Conservation (phyloP, 2,329 filamentous ascomycete species). For the Cadophora malorum region DNA sequence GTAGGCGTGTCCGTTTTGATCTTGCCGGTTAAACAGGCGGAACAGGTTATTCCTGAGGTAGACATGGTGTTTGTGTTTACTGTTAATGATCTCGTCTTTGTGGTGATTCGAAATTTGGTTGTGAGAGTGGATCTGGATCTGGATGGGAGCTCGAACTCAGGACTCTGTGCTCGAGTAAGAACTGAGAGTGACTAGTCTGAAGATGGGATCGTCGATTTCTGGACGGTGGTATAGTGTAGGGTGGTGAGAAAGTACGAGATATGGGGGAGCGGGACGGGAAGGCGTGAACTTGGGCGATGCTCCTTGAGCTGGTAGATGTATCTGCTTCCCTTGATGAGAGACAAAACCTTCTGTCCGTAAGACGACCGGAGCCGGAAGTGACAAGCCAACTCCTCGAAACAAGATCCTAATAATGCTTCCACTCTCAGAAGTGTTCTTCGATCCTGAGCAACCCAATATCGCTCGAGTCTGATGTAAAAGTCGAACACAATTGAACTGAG, state of each 20-base stretch:
- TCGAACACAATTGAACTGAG: neutral
- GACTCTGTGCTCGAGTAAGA: neutral
- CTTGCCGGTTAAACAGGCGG: neutral
- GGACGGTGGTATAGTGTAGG: neutral
- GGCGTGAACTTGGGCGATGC: neutral
- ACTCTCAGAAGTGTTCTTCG: neutral
- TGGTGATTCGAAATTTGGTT: neutral
- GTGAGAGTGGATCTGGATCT: too few species aligned
- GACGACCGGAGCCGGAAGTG: too few species aligned
- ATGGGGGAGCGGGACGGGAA: neutral
- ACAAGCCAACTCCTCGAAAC: too few species aligned
- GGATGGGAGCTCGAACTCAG: neutral
- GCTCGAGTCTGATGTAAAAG: neutral
- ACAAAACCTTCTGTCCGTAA: too few species aligned
- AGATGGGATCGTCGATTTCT: neutral
- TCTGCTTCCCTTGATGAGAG: too few species aligned
- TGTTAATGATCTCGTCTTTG: neutral
- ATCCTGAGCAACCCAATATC: neutral
- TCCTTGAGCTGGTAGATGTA: neutral
- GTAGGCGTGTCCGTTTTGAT: neutral
- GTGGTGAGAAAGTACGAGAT: neutral
- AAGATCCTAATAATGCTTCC: too few species aligned
- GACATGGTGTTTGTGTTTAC: constrained; percentile 1
- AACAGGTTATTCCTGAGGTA: constrained; percentile 3
- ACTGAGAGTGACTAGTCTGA: neutral